phyloP scores from a whole-genome alignment of 176 grass and related monocot genomes.

The Stipa capillata region DNA sequence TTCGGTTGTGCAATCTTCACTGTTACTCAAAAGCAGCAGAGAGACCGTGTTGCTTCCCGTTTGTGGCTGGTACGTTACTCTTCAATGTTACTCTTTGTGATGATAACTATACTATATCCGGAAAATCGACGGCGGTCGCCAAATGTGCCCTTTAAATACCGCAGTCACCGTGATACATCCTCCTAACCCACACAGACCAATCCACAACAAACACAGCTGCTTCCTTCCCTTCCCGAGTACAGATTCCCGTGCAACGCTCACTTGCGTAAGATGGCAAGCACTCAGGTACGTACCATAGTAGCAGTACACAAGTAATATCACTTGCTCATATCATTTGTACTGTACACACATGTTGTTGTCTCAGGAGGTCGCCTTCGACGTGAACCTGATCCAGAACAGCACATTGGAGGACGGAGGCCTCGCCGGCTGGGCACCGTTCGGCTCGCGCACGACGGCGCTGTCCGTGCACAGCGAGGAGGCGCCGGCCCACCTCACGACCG shows the following conservation, averaged over 20 bases:
- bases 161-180: neutral
- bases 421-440: constrained; percentile 28
- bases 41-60: neutral
- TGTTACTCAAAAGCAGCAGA: neutral
- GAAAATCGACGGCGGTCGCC: neutral
- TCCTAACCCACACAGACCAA: neutral
- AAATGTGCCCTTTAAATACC: neutral
- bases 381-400: too few species aligned
- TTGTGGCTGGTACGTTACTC: neutral
- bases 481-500: too few species aligned
- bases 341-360: neutral
- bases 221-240: neutral
- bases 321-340: too few species aligned
- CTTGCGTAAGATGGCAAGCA: neutral
- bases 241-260: too few species aligned
- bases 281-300: neutral
- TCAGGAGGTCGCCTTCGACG: constrained; percentile 38
- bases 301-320: too few species aligned
- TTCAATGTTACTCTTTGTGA: neutral
- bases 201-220: neutral
- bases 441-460: constrained; percentile 27
- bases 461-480: neutral
- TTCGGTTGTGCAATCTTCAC: neutral
- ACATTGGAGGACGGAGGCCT: neutral
- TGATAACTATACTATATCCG: neutral